Evolutionary conservation across 805 yeast species (phyloP), one percentile per base, ranked within the genome.

Genomic region (Metschnikowia santaceciliae): DNA sequence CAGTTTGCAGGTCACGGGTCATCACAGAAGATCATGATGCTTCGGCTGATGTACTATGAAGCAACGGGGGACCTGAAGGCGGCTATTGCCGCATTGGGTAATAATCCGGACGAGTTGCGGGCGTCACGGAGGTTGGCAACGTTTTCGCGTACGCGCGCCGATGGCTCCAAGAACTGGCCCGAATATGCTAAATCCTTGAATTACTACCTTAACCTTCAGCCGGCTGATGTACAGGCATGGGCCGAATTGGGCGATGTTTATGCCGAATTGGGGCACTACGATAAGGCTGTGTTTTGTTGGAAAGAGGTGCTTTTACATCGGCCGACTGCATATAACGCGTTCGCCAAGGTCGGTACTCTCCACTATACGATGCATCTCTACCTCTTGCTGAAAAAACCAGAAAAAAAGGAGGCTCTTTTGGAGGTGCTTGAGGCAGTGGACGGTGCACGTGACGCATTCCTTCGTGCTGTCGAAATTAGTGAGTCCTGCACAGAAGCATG

Each of bases 221-320:
- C 97, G 1, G 65, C 84, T 19, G 98, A 94, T 65, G 71, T 80
- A 2, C 83, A 86, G 55, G 71, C 86, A 2, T 90, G 96, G 96
- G 75, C 82, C 44, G 96, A 88, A 66, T 72, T 90, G 49, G 86
- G 83, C 3, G 80, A 81, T 35, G 71, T 78, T n/a, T 92, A 92
- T 63, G 67, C 67, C 22, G 64, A 70, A 13, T 54, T 76, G 7
- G 90, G 90, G 1, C 82, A 83, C 61, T 83, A 78, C 56, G 84
- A 81, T 34, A 82, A 83, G 58, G 84, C 94, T 0, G 75, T 86
- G 5, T 81, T 76, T 63, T 76, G 88, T 49, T 76, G 79, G 26
- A 82, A 88, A 61, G 97, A 92, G 62, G 79, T 88, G 2, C 66
- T 91, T 14, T 61, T 88, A 33, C 74, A 80, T 22, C 77, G 76